Evolutionary conservation across 1,284 basidiomycete species (phyloP), one percentile per base, ranked within the genome.

Genomic region (Thecaphora frezii): DNA sequence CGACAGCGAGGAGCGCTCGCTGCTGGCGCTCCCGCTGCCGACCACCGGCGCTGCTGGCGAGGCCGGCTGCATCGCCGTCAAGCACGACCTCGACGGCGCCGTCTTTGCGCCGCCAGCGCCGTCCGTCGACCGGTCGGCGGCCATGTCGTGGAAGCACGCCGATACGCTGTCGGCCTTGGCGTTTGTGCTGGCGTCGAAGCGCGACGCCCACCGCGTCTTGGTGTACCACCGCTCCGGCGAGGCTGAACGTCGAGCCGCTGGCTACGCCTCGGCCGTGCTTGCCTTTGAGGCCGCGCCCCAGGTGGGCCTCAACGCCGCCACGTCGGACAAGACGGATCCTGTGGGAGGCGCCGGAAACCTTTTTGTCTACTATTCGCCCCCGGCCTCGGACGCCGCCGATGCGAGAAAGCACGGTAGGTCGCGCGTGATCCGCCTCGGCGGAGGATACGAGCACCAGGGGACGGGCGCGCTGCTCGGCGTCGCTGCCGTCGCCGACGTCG

Each of bases 111-210:
- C 83, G 5, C 71, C 71, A 0, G 39, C 16, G 38, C n/a, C n/a
- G n/a, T n/a, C n/a, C n/a, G n/a, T n/a, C n/a, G n/a, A n/a, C n/a
- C n/a, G n/a, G n/a, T n/a, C n/a, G n/a, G n/a, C 16, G 13, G 13
- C 22, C 36, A 19, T 24, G 2, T 73, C 45, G 44, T 97, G 93
- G 93, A 81, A 67, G 39, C 93, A 97, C 77, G 79, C 80, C 1
- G 83, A 85, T 12, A 96, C 92, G 0, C 91, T 87, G 76, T 88
- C 90, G 5, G 94, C 93, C 0, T 84, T 98, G 4, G 85, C 90
- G 1, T 98, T 97, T 75, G 94, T 97, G 19, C 83, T 98, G 26
- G 91, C 92, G 1, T 93, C 91, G 4, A 98, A 98, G 79, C 55
- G 67, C 1, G 74, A 76, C 47, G 71, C 71, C 28, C 67, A 71